Evolutionary conservation across 1,284 basidiomycete genomes (phyloP).

Genomic region (Cystobasidiaceae sp.): DNA sequence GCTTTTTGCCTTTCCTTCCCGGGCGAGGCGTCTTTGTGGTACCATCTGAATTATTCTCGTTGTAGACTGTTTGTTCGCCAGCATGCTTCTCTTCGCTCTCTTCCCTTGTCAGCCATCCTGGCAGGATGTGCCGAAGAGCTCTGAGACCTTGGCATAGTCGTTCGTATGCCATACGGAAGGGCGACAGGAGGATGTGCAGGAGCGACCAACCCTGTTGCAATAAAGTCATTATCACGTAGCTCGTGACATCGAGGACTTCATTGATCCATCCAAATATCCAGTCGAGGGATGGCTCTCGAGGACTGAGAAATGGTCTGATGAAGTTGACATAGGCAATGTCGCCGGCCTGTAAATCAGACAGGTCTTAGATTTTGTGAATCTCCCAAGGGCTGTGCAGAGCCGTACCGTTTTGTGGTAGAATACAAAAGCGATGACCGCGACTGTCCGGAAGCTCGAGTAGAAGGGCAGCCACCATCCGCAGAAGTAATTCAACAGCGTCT

Average conservation of each 20-base stretch:
- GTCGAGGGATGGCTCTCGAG: conserved; percentile 14
- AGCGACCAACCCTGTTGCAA: background rate
- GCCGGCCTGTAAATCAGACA: conserved; percentile 7
- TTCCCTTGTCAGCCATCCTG: too few species aligned
- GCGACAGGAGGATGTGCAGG: background rate
- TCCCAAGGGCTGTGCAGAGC: background rate
- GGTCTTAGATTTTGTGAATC: too few species aligned
- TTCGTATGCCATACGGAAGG: background rate
- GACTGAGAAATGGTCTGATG: conserved; percentile 13
- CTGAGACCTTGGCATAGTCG: background rate
- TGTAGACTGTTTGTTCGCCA: too few species aligned
- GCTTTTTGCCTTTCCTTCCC: background rate
- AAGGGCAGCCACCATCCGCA: conserved; percentile 21
- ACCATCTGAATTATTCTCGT: too few species aligned
- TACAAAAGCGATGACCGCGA: background rate
- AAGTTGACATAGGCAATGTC: conserved; percentile 19
- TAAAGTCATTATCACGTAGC: background rate
- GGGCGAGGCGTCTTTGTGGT: conserved; percentile 10
- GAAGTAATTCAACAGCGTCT: conserved; percentile 2
- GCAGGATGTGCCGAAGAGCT: background rate
- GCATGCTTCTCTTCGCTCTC: too few species aligned
- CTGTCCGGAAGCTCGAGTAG: conserved; percentile 10
- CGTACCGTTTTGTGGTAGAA: conserved; percentile 11
- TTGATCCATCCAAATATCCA: conserved; percentile 12
- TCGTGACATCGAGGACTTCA: conserved; percentile 12